These are phyloP conservation scores for Cyberlindnera xylosilytica DNA, from an alignment of 805 yeast genomes.

Conservation along the genomic window DNA sequence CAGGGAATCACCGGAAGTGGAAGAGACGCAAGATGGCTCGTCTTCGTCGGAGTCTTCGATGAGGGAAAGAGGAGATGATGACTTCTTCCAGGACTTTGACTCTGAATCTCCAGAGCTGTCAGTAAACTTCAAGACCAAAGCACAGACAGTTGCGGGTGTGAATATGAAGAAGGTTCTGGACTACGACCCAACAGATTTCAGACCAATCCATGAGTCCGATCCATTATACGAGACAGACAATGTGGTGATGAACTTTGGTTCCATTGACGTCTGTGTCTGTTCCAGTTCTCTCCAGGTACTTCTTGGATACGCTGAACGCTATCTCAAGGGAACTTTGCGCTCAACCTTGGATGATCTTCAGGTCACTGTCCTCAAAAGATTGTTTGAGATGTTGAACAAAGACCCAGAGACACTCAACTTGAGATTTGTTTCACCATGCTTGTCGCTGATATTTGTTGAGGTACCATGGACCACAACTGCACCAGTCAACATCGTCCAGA, in stretches of 20 bases:
- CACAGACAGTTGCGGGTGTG: slow-evolving; percentile 20
- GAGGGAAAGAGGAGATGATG: too few species aligned
- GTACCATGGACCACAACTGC: slow-evolving; percentile 17
- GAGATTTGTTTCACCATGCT: slow-evolving; percentile 45
- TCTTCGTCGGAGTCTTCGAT: not conserved
- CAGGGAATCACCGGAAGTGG: slow-evolving; percentile 3
- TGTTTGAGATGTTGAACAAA: slow-evolving; percentile 35
- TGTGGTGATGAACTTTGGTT: slow-evolving; percentile 52
- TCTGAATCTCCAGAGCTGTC: not conserved
- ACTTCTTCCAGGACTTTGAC: slow-evolving; percentile 21
- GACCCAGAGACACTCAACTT: slow-evolving; percentile 38
- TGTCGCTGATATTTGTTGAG: slow-evolving; percentile 39
- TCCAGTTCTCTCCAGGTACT: slow-evolving; percentile 42
- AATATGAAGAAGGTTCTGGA: slow-evolving; percentile 12
- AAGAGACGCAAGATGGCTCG: too few species aligned
- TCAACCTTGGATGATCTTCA: slow-evolving; percentile 65
- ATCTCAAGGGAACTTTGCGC: slow-evolving; percentile 39
- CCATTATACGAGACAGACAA: slow-evolving; percentile 50
- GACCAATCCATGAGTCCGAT: slow-evolving; percentile 27
- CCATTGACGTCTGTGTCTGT: slow-evolving; percentile 43
- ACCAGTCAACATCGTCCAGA: slow-evolving; percentile 17
- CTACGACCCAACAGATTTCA: slow-evolving; percentile 21
- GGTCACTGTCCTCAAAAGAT: slow-evolving; percentile 46
- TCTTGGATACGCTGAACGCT: slow-evolving; percentile 33
- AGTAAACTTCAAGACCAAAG: not conserved